Percentiles rank a stretch among this genome's conserved stretches.
phyloP scores from a whole-genome alignment of 192 early-diverging fungal genomes.

The Lunasporangiospora selenospora region DNA sequence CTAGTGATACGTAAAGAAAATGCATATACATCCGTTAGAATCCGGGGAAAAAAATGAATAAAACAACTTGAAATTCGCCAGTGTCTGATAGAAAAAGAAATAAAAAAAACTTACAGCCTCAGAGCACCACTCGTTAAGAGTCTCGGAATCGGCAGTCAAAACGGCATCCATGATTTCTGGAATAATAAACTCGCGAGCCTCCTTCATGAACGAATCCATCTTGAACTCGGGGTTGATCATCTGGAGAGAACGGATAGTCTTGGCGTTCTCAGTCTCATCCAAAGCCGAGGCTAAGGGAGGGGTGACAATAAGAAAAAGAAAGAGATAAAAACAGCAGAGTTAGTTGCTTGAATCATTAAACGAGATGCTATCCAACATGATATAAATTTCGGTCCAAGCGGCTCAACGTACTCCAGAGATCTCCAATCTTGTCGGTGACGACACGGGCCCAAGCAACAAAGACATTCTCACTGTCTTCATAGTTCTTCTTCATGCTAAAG shows the following conservation, averaged over 20 bases:
- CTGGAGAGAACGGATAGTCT: conserved; percentile 85
- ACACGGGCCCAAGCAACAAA: conserved; percentile 77
- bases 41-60: background rate
- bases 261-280: conserved; percentile 93
- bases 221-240: conserved; percentile 87
- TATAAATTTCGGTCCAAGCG: background rate
- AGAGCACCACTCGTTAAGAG: conserved; percentile 92
- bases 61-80: background rate
- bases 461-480: conserved; percentile 92
- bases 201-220: conserved; percentile 88
- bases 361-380: background rate
- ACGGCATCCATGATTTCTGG: conserved; percentile 98
- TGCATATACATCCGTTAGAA: too few relatives aligned
- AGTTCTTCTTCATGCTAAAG: conserved; percentile 75
- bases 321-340: conserved; percentile 3
- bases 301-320: background rate
- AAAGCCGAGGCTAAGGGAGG: conserved; percentile 67
- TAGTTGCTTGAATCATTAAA: background rate
- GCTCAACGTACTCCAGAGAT: conserved; percentile 66
- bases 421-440: conserved; percentile 79
- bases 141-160: conserved; percentile 82
- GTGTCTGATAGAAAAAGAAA: background rate
- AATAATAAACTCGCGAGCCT: conserved; percentile 90
- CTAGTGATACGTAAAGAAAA: conserved; percentile 32
- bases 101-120: conserved; percentile 73